Evolutionary conservation across 2,329 filamentous ascomycete species (phyloP), one percentile per base, ranked within the genome.

Genomic region (Canariomyces notabilis): DNA sequence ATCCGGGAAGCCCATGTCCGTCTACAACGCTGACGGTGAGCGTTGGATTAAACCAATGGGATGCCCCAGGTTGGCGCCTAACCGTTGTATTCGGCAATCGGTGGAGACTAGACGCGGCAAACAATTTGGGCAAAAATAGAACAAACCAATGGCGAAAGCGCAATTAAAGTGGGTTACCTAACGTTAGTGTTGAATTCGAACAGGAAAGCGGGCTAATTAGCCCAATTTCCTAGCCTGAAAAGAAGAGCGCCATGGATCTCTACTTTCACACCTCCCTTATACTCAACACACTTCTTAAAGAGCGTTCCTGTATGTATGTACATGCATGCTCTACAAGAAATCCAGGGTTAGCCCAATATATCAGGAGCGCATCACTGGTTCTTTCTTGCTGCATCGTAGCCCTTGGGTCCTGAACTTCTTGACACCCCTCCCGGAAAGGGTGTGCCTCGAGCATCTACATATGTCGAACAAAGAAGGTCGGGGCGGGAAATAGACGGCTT

Each of bases 91-190:
- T 21, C 23, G 14, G 21, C 6, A 21, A 14, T n/a, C n/a, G n/a
- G n/a, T n/a, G n/a, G n/a, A n/a, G n/a, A n/a, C n/a, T 22, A 41
- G 42, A 31, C 45, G 45, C 42, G 45, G 48, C 15, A 46, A 44
- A 29, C 16, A 38, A 40, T 40, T 40, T 42, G 51, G 51, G 49
- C 46, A 54, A 54, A 54, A 54, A 54, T 54, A 54, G 44, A 31
- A 26, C 12, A 9, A 6, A 11, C 46, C 43, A 51, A 54, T 46
- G 19, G 21, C 2, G 6, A 5, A 8, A 5, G 8, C 5, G 20
- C 8, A 38, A 4, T 18, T 32, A 14, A 20, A 22, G 37, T 22
- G 51, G 51, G 46, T 20, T 51, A 54, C n/a, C n/a, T n/a, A n/a
- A n/a, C n/a, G n/a, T n/a, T n/a, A n/a, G n/a, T n/a, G n/a, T n/a